These are phyloP conservation scores for Fusarium verrucosum DNA, from an alignment of 2,329 filamentous ascomycete species.

Conservation along the genomic window DNA sequence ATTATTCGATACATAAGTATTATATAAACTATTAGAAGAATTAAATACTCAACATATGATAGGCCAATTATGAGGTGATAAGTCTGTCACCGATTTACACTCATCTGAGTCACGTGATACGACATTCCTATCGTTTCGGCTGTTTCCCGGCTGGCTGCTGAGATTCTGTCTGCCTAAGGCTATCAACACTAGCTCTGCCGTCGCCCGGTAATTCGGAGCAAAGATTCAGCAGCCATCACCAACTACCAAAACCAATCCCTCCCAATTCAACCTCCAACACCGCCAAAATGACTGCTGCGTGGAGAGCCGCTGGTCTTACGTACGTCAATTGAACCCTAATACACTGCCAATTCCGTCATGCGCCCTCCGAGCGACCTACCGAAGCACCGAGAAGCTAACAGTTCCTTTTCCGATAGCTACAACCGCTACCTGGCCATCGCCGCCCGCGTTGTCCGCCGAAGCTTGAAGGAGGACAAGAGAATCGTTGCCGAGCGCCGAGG, in stretches of 20 bases:
- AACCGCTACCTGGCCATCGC: conserved; percentile 99
- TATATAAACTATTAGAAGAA: neutral
- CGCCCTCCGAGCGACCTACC: conserved; percentile 18
- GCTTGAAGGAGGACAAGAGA: conserved; percentile 95
- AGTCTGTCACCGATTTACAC: too few relatives aligned
- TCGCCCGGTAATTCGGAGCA: conserved; percentile 47
- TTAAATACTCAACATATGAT: neutral
- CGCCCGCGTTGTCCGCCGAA: conserved; percentile 92
- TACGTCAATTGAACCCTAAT: conserved; percentile 64
- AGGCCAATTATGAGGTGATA: neutral
- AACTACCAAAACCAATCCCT: conserved; percentile 45
- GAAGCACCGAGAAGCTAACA: conserved; percentile 49
- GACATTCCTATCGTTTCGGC: neutral
- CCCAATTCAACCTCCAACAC: conserved; percentile 49
- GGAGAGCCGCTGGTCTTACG: conserved; percentile 98
- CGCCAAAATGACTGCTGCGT: conserved; percentile 92
- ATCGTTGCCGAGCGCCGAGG: conserved; percentile 88
- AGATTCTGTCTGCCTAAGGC: conserved; percentile 48
- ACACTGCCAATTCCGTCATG: conserved; percentile 4
- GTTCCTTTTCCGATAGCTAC: conserved; percentile 72
- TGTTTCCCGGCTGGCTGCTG: conserved; percentile 27
- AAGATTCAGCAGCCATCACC: conserved; percentile 51
- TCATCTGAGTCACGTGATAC: conserved; percentile 14
- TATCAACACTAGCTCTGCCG: conserved; percentile 35
- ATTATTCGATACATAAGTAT: neutral